Conservation (phyloP, 1,139 yeast genomes). For the Yamadazyma buinensis region DNA sequence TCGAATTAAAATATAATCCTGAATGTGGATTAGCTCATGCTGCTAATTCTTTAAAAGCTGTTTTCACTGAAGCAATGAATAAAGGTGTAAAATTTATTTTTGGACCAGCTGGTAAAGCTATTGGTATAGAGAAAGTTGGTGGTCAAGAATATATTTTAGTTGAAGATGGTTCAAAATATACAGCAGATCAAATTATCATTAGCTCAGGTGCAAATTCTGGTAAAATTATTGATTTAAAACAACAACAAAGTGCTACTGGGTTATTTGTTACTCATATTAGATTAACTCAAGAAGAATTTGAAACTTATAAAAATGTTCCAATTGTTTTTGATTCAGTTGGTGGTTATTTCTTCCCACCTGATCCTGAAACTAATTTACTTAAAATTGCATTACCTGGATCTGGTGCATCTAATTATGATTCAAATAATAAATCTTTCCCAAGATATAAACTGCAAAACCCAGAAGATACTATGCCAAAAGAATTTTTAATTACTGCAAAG, state of each 20-base stretch:
- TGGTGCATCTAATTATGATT: conserved; percentile 14
- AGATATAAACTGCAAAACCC: conserved; percentile 18
- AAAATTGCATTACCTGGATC: conserved; percentile 13
- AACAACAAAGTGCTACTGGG: conserved; percentile 33
- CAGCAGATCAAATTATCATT: conserved; percentile 27
- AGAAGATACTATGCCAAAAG: conserved; percentile 17
- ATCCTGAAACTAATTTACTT: conserved; percentile 14
- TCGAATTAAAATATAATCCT: conserved; percentile 15
- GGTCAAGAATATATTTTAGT: conserved; percentile 16
- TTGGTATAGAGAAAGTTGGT: conserved; percentile 4
- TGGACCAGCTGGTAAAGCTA: conserved; percentile 23
- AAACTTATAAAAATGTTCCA: conserved; percentile 27
- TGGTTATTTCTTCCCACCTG: conserved; percentile 24
- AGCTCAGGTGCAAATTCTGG: conserved; percentile 32
- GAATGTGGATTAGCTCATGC: conserved; percentile 32
- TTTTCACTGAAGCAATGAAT: conserved; percentile 17
- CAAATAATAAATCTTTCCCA: conserved; percentile 10
- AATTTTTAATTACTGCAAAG: conserved; percentile 16
- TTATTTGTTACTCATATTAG: conserved; percentile 35
- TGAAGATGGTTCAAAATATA: conserved; percentile 17
- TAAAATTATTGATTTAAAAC: conserved; percentile 21
- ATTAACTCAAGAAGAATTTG: conserved; percentile 28
- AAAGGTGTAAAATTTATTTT: conserved; percentile 27
- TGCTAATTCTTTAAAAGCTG: conserved; percentile 22
- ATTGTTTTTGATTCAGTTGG: conserved; percentile 30